Evolutionary conservation across 116 monocot genomes (phyloP).

Genomic region (Trichopus zeylanicus): DNA sequence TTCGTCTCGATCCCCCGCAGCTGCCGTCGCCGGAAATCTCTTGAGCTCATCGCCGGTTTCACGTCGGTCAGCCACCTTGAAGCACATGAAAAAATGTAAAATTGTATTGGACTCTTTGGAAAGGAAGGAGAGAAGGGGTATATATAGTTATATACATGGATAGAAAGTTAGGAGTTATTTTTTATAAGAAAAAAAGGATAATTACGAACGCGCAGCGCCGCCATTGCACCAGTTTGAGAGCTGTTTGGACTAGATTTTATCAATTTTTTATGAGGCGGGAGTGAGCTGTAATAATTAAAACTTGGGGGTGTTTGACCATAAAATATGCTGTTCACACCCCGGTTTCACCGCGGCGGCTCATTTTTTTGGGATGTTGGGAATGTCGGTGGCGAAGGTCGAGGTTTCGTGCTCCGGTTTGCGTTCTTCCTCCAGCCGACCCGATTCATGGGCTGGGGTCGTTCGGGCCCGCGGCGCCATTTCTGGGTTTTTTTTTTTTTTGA

Average conservation of each 20-base stretch:
- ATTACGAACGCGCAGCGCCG: too few relatives aligned
- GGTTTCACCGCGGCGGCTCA: background rate
- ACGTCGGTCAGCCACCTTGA: background rate
- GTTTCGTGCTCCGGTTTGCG: background rate
- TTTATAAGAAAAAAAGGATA: background rate
- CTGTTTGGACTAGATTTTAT: too few relatives aligned
- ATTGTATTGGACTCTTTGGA: too few relatives aligned
- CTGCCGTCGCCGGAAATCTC: slow-evolving; percentile 61
- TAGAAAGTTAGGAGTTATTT: background rate
- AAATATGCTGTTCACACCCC: background rate
- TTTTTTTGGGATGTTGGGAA: background rate
- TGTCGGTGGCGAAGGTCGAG: background rate
- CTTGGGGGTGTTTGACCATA: background rate
- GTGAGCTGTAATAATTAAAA: too few relatives aligned
- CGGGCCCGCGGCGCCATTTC: too few relatives aligned
- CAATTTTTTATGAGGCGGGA: too few relatives aligned
- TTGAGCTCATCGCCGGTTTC: slow-evolving; percentile 19
- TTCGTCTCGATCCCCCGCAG: slow-evolving; percentile 30
- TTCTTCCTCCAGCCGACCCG: background rate
- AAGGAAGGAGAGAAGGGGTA: background rate
- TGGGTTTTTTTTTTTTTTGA: background rate
- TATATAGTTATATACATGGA: background rate
- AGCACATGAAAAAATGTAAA: too few relatives aligned
- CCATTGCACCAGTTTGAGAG: too few relatives aligned
- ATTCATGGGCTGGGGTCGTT: too few relatives aligned